Conservation (phyloP, 176 grass and related monocot species). For the Zizania latifolia region DNA sequence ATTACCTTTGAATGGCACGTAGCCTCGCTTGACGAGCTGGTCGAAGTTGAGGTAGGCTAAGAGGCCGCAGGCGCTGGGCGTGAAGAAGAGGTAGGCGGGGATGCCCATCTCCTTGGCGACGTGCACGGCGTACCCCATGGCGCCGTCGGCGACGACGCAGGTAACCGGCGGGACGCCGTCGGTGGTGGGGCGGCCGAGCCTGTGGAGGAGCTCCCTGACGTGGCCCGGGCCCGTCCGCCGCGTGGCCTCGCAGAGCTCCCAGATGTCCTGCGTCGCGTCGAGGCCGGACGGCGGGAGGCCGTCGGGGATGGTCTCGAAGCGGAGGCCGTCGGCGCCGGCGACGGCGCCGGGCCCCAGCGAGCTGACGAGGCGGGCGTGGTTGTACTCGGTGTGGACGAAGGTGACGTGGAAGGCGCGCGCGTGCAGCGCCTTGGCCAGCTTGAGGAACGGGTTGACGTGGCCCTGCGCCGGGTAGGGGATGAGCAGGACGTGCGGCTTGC, state of each 20-base stretch:
- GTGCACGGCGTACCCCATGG: conserved; percentile 47
- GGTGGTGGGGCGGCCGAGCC: not conserved
- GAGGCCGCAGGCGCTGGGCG: conserved; percentile 48
- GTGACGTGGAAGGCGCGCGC: conserved; percentile 49
- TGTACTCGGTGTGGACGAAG: conserved; percentile 65
- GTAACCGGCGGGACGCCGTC: conserved; percentile 30
- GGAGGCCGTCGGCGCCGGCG: conserved; percentile 17
- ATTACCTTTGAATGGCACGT: conserved; percentile 49
- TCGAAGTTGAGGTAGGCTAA: conserved; percentile 51
- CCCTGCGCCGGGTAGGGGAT: conserved; percentile 70
- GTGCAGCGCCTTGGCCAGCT: conserved; percentile 51
- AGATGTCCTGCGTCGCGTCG: conserved; percentile 60
- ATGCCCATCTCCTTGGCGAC: conserved; percentile 57
- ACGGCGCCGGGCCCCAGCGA: conserved; percentile 23
- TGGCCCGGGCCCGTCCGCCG: conserved; percentile 17
- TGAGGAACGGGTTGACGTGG: conserved; percentile 63
- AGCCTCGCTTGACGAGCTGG: conserved; percentile 44
- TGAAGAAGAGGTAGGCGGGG: conserved; percentile 42
- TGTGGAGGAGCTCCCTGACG: conserved; percentile 28
- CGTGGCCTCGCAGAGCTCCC: conserved; percentile 49
- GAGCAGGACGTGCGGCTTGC: conserved; percentile 40
- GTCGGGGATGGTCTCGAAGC: conserved; percentile 57
- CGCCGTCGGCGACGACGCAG: conserved; percentile 55
- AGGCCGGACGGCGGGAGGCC: conserved; percentile 40
- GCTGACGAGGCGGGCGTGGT: conserved; percentile 52